phyloP scores from a whole-genome alignment of 139 green algal species.

The Asterochloris erici region DNA sequence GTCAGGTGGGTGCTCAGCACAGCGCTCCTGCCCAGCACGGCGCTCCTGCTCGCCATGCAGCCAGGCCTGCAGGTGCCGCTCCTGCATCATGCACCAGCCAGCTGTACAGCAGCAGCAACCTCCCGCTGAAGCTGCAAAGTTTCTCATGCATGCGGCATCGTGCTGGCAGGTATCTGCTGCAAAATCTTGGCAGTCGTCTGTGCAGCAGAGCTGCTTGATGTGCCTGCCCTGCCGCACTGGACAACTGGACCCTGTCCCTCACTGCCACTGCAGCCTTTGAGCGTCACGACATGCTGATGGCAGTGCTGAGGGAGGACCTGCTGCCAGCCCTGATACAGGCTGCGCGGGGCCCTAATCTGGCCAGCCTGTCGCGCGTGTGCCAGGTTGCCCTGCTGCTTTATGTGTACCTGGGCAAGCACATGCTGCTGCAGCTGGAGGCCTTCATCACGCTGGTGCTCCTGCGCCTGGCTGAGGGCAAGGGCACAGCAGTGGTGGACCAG shows the following conservation, averaged over 20 bases:
- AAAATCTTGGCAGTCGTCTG: no score
- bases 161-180: no score
- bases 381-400: conserved; percentile 73
- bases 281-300: conserved; percentile 55
- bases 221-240: not conserved
- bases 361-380: conserved; percentile 11
- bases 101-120: no score
- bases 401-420: conserved; percentile 55
- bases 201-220: no score
- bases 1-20: not conserved
- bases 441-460: conserved; percentile 78
- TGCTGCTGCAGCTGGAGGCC: conserved; percentile 85
- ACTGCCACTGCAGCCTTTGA: conserved; percentile 21
- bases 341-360: not conserved
- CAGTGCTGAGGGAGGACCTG: conserved; percentile 64
- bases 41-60: not conserved
- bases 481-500: conserved; percentile 27
- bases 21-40: not conserved
- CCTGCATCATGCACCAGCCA: no score
- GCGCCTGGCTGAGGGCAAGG: conserved; percentile 74
- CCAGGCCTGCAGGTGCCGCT: not conserved
- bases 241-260: not conserved
- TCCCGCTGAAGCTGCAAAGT: no score
- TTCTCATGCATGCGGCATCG: no score
- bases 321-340: conserved; percentile 18